Evolutionary conservation across 1,139 yeast species (phyloP).

Genomic region (Candida sp.): DNA sequence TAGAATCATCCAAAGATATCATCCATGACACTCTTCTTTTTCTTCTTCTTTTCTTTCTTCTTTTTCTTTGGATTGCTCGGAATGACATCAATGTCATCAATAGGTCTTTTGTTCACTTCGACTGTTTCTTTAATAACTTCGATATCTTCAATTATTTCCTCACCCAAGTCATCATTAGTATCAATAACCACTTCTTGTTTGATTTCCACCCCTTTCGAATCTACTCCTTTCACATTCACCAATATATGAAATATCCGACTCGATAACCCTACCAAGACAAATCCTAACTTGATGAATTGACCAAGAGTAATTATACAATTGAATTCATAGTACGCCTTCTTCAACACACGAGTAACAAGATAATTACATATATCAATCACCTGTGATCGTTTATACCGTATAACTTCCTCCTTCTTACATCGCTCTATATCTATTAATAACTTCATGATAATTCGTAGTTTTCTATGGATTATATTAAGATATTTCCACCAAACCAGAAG

Average conservation of each 20-base stretch:
- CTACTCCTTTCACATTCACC: constrained; percentile 15
- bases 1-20: constrained; percentile 47
- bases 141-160: constrained; percentile 11
- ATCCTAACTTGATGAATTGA: constrained; percentile 73
- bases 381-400: constrained; percentile 11
- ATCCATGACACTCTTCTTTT: constrained; percentile 51
- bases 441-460: constrained; percentile 38
- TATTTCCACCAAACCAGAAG: constrained; percentile 74
- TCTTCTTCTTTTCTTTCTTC: constrained; percentile 31
- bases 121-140: constrained; percentile 3
- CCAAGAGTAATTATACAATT: constrained; percentile 71
- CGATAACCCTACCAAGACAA: constrained; percentile 59
- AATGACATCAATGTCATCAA: constrained; percentile 13
- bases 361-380: constrained; percentile 25
- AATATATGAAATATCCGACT: constrained; percentile 43
- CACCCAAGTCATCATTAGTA: constrained; percentile 23
- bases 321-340: constrained; percentile 56
- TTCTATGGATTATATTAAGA: constrained; percentile 61
- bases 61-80: constrained; percentile 5
- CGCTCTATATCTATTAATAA: constrained; percentile 16
- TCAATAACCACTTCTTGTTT: constrained; percentile 6
- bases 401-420: constrained; percentile 5
- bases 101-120: neutral
- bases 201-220: constrained; percentile 3
- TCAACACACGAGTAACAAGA: constrained; percentile 38